Evolutionary conservation across 192 early-diverging fungal species (phyloP).

Genomic region (Podila epicladia): DNA sequence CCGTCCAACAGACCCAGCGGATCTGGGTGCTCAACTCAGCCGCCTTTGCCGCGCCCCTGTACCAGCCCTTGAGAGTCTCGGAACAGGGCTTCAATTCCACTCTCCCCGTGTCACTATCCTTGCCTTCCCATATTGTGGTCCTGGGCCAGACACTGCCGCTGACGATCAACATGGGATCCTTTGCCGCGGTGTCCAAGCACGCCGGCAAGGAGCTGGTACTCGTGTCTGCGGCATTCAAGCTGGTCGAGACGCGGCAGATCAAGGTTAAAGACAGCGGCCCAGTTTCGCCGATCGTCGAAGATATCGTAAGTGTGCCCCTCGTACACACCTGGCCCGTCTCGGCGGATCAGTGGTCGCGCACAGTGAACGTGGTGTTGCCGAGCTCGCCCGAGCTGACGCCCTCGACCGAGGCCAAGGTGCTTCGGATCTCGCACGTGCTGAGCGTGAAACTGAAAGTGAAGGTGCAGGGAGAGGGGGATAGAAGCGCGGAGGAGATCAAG

Average conservation of each 20-base stretch:
- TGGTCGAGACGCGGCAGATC: no score
- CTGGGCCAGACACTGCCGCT: not conserved
- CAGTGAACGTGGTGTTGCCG: not conserved
- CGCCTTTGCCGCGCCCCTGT: not conserved
- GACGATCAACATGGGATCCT: not conserved
- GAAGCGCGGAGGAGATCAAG: not conserved
- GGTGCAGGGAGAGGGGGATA: not conserved
- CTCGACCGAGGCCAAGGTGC: not conserved
- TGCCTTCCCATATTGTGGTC: not conserved
- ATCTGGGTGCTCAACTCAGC: slow-evolving; percentile 19
- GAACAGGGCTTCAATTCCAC: not conserved
- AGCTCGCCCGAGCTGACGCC: not conserved
- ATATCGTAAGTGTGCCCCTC: no score
- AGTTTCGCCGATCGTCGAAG: no score
- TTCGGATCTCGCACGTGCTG: not conserved
- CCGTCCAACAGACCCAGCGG: not conserved
- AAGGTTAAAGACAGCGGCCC: no score
- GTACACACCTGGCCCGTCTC: not conserved
- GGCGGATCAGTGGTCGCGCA: not conserved
- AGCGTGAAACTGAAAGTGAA: not conserved
- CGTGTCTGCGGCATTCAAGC: no score
- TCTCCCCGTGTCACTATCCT: not conserved
- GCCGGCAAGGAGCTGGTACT: no score
- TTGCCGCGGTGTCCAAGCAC: no score
- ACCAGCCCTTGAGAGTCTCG: not conserved